Conservation (phyloP, 139 green algal genomes). For the Chlamydomonas incerta region DNA sequence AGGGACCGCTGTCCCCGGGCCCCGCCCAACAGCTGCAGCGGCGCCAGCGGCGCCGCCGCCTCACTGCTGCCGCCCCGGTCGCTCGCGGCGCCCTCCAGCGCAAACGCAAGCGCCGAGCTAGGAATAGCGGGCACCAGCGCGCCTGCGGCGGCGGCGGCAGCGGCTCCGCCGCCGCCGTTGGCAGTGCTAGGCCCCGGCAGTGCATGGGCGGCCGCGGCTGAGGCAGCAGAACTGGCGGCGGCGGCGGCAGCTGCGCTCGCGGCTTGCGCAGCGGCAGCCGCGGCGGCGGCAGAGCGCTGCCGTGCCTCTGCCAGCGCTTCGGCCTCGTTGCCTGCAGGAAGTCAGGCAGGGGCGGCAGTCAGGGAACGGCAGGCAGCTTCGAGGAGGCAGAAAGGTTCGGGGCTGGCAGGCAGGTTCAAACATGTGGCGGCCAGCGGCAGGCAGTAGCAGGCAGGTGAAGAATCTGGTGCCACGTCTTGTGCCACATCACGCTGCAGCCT, state of each 20-base stretch:
- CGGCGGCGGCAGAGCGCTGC: neutral
- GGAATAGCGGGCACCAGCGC: neutral
- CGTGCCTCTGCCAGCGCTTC: neutral
- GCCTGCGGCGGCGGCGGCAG: neutral
- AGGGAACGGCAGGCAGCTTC: no score
- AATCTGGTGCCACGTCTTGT: no score
- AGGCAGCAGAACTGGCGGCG: no score
- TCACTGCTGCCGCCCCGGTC: neutral
- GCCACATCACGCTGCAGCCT: no score
- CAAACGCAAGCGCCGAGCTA: neutral
- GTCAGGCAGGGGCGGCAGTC: no score
- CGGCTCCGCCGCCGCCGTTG: neutral
- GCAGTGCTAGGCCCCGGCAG: neutral
- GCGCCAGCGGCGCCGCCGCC: neutral
- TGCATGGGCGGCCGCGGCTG: neutral
- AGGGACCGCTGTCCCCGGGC: neutral
- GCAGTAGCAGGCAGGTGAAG: no score
- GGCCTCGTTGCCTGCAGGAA: neutral
- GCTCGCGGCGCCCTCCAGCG: neutral
- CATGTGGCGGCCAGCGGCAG: no score
- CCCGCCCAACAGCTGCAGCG: conserved; percentile 2
- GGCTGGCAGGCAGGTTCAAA: no score
- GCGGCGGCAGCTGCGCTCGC: neutral
- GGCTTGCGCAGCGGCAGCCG: neutral
- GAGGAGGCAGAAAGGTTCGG: no score